Percentiles rank a stretch among this genome's conserved stretches.
Conservation (phyloP, 192 early-diverging fungal species). For the Glomus cerebriforme region DNA sequence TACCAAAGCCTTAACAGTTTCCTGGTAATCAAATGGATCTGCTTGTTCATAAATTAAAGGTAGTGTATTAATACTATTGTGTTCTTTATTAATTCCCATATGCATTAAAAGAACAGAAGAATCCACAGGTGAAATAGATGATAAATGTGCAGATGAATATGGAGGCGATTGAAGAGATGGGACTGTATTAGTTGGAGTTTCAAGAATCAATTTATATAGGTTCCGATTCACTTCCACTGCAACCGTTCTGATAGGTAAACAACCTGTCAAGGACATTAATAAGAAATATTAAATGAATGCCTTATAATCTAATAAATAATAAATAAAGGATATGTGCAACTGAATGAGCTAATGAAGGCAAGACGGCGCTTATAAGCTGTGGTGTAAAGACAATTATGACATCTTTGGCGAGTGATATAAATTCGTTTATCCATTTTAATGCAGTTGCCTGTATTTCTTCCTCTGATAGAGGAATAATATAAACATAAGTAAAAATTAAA, state of each 20-base stretch:
- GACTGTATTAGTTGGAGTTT: constrained; percentile 46
- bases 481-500: neutral
- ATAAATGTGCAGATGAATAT: constrained; percentile 13
- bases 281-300: neutral
- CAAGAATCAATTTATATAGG: constrained; percentile 76
- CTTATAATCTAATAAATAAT: neutral
- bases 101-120: neutral
- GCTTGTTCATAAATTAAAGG: neutral
- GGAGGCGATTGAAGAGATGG: neutral
- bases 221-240: constrained; percentile 83
- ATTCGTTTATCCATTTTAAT: constrained; percentile 89
- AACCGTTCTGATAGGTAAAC: constrained; percentile 45
- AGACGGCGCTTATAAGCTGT: constrained; percentile 74
- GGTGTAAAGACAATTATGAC: constrained; percentile 85
- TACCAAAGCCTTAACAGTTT: constrained; percentile 78
- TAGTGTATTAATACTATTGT: neutral
- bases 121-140: neutral
- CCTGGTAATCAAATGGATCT: constrained; percentile 84
- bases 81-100: constrained; percentile 5
- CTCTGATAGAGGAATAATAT: constrained; percentile 45
- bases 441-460: constrained; percentile 94
- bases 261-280: constrained; percentile 4
- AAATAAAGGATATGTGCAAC: constrained; percentile 39
- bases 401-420: constrained; percentile 79
- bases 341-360: constrained; percentile 86